Base-by-base conservation (phyloP, 2,329 filamentous ascomycete species). In the Penicillium sp. region DNA sequence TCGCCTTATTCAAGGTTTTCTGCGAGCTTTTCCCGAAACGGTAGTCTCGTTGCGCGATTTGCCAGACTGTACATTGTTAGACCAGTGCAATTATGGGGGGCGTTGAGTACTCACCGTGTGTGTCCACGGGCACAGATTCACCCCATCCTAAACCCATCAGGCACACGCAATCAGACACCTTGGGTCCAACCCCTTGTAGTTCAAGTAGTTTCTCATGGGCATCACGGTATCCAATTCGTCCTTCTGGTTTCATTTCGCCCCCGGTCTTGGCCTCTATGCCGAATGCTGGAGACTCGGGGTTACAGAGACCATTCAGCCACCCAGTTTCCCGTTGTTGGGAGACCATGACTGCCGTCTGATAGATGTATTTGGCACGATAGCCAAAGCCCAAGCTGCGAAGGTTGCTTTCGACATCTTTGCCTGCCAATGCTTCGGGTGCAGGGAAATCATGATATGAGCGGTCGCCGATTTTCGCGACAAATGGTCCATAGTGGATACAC, bases 81-180 rank as follows among this genome's bases (percentile, higher is more conserved):
- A 43, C 13, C 40, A 3, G 15, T 15, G 20, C 10, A 13, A 37
- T 26, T 10, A 4, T n/a, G 2, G 17, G 15, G 12, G 8, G 30
- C 4, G 17, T 5, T 7, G 8, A 20, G 7, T 24, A 63, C 71
- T 66, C 61, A 81, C 79, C 83, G 73, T 99, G 95, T 1, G 95
- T 99, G 71, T 99, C 94, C 26, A 99, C 90, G 0, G 94, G 94
- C 1, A 99, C 92, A 2, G 92, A 87, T 73, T 97, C 93, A 26
- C 89, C 89, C 93, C 95, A 99, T 23, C 92, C 93, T 12, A 99
- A 76, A 0, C 95, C 95, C 89, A 99, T 97, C 17, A 99, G 77
- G 67, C 90, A 96, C 7, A 97, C 92, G 67, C 95, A 99, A 69
- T 99, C 95, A 5, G 94, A 89, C 0, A 99, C 94, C 71, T 99